Conservation (phyloP, 352 stramenopile species). For the Peronospora destructor region DNA sequence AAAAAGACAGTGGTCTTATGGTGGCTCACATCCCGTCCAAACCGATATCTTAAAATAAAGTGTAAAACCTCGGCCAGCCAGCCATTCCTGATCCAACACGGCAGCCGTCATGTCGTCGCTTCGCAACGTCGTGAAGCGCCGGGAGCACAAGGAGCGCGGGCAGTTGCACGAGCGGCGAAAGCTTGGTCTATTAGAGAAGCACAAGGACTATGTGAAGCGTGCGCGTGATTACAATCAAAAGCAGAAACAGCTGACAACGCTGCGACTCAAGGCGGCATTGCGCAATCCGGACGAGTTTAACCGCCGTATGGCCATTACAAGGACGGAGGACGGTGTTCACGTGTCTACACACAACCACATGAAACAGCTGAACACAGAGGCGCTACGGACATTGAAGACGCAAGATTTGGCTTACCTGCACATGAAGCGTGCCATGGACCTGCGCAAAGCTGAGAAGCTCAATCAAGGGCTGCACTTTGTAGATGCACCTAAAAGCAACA, state of each 20-base stretch:
- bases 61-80: slow-evolving; percentile 5
- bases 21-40: no score
- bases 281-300: slow-evolving; percentile 99
- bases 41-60: no score
- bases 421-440: slow-evolving; percentile 77
- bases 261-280: slow-evolving; percentile 91
- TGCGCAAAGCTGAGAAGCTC: slow-evolving; percentile 77
- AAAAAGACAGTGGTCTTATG: no score
- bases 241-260: slow-evolving; percentile 77
- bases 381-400: slow-evolving; percentile 90
- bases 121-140: slow-evolving; percentile 97
- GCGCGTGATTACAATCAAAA: slow-evolving; percentile 95
- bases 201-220: slow-evolving; percentile 97
- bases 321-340: slow-evolving; percentile 74
- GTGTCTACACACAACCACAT: slow-evolving; percentile 69
- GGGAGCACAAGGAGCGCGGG: slow-evolving; percentile 97
- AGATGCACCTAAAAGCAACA: slow-evolving; percentile 72
- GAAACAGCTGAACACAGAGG: slow-evolving; percentile 62
- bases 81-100: slow-evolving; percentile 4
- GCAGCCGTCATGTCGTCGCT: slow-evolving; percentile 61
- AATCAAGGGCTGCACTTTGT: slow-evolving; percentile 73
- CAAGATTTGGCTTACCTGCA: slow-evolving; percentile 94
- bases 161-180: slow-evolving; percentile 90
- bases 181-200: slow-evolving; percentile 96
- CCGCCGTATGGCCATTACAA: slow-evolving; percentile 91